Conservation (phyloP, 768 basidiomycete species). For the Naganishia vaughanmartiniae region DNA sequence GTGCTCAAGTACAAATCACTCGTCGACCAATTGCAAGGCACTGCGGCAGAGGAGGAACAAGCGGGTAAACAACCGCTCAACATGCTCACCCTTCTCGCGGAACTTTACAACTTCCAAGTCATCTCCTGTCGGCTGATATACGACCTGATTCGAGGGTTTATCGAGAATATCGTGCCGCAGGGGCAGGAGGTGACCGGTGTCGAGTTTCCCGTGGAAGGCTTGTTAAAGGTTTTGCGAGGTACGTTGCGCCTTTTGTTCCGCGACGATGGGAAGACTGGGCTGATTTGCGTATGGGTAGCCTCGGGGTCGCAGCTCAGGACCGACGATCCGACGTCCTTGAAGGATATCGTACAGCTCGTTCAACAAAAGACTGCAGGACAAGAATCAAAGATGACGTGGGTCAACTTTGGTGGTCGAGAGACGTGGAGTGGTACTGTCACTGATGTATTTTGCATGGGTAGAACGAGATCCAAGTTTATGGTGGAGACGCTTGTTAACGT, state of each 20-base stretch:
- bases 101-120: constrained; percentile 94
- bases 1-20: constrained; percentile 59
- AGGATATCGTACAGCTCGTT: constrained; percentile 81
- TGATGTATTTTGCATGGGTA: constrained; percentile 47
- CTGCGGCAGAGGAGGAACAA: constrained; percentile 40
- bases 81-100: constrained; percentile 78
- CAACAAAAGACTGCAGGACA: constrained; percentile 66
- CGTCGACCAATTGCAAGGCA: constrained; percentile 23
- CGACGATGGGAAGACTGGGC: background rate
- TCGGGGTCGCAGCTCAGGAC: constrained; percentile 87
- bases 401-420: constrained; percentile 34
- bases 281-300: constrained; percentile 56
- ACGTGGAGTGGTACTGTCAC: background rate
- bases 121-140: constrained; percentile 84
- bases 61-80: constrained; percentile 86
- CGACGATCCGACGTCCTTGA: constrained; percentile 87
- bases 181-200: constrained; percentile 40
- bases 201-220: constrained; percentile 79
- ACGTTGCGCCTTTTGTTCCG: constrained; percentile 15
- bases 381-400: constrained; percentile 51
- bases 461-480: constrained; percentile 92
- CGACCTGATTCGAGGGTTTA: constrained; percentile 76
- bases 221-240: constrained; percentile 73
- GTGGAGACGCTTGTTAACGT: constrained; percentile 86
- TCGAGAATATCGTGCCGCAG: constrained; percentile 59